Conservation (phyloP, 2,329 filamentous ascomycete species). For the Coniochaeta sp. region DNA sequence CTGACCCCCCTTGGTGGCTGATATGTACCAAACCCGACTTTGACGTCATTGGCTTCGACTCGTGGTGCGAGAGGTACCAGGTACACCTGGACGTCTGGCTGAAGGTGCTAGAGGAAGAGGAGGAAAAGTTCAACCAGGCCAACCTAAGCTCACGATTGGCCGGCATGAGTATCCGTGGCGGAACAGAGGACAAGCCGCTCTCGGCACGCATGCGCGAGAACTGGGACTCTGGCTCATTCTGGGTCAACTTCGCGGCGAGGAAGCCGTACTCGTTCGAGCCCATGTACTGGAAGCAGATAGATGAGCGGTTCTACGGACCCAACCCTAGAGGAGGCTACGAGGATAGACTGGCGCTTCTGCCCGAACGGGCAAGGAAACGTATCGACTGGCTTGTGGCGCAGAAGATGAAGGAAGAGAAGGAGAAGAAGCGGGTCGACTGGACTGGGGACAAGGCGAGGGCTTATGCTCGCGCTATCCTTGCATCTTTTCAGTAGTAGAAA, state of each 20-base stretch:
- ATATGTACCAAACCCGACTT: conserved; percentile 20
- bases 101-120: conserved; percentile 21
- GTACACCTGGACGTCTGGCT: conserved; percentile 25
- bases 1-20: conserved; percentile 28
- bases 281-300: conserved; percentile 11
- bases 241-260: conserved; percentile 11
- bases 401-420: background rate
- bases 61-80: conserved; percentile 20
- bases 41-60: conserved; percentile 21
- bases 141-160: background rate
- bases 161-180: too few species aligned
- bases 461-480: background rate
- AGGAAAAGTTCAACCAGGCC: conserved; percentile 8
- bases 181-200: conserved; percentile 8
- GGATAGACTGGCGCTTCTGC: conserved; percentile 5
- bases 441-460: background rate
- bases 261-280: conserved; percentile 11
- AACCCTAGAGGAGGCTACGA: conserved; percentile 6
- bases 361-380: conserved; percentile 2
- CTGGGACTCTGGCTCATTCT: conserved; percentile 12
- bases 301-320: conserved; percentile 10
- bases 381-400: too few species aligned
- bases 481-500: background rate
- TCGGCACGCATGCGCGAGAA: conserved; percentile 10
- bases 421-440: background rate